Base-by-base conservation (phyloP, 2,329 filamentous ascomycete genomes). In the Tolypocladium inflatum region DNA sequence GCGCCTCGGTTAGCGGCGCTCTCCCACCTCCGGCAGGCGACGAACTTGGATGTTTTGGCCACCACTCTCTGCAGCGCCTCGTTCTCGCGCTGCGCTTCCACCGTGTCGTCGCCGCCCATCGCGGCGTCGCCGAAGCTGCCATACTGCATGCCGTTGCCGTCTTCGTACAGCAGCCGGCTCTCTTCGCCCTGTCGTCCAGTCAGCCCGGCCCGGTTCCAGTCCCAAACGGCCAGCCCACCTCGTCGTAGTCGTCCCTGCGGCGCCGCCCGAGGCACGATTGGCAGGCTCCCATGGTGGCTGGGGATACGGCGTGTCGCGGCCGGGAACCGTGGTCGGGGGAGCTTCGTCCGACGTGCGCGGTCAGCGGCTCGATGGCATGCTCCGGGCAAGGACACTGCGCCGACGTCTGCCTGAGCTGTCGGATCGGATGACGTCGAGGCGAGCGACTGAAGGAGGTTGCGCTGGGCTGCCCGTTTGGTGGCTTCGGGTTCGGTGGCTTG, bases 31-130 rank as follows among this genome's bases (percentile, higher is more conserved):
- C 26, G 5, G 23, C 48, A 30, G 53, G 33, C 13, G 10, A 67
- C 78, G 62, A 76, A 87, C 84, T 85, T 83, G 54, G 84, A 85
- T 54, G 84, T 87, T 62, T 81, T 81, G 52, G 82, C 81, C 38
- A 87, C 82, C 5, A 87, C 82, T 62, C 80, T 77, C 68, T 86
- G 83, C 55, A 87, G 71, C 58, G 84, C 84, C 69, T 87, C 85
- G 52, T 78, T 82, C 71, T 87, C 84, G 61, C 83, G 77, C 70
- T 86, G 83, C 33, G 79, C 79, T 68, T 87, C 85, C 60, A 83
- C 74, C 11, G 82, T 81, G 63, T 86, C 83, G 66, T 83, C 81
- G 55, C 76, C 73, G 57, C 76, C 79, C 62, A 82, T 65, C 43
- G 76, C 76, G 57, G 80, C 76, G 48, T 87, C 82, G 58, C 77